phyloP scores from a whole-genome alignment of 2,329 filamentous ascomycete genomes.

The Diaporthe capsici region DNA sequence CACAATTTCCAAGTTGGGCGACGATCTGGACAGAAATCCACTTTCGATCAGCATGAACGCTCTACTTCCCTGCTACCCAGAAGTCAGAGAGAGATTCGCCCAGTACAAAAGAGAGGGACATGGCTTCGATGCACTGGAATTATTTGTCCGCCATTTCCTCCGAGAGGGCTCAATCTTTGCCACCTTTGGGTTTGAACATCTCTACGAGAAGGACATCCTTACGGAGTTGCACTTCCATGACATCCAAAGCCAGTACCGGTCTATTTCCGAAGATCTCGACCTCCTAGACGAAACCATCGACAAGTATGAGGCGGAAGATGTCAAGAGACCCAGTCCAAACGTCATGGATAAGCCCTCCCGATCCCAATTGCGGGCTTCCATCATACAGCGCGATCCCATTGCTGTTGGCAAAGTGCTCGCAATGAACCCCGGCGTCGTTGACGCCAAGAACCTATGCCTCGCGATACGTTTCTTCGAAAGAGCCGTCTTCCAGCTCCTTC shows the following conservation, averaged over 20 bases:
- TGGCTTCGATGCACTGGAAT: background rate
- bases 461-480: too few species aligned
- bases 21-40: too few species aligned
- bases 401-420: background rate
- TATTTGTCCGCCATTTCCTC: background rate
- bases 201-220: background rate
- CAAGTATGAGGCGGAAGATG: background rate
- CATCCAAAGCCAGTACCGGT: background rate
- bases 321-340: accelerated
- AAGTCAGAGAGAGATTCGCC: background rate
- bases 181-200: background rate
- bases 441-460: background rate
- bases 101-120: accelerated
- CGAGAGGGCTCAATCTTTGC: background rate
- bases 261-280: background rate
- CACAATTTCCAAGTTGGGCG: too few species aligned
- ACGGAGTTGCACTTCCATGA: background rate
- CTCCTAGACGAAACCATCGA: background rate
- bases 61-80: background rate
- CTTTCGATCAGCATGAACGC: background rate
- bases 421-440: background rate
- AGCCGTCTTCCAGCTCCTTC: background rate
- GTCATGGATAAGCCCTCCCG: background rate
- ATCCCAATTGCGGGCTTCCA: background rate
- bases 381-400: accelerated